Evolutionary conservation across 768 basidiomycete genomes (phyloP).

Genomic region (Boletus vinaceobasis): DNA sequence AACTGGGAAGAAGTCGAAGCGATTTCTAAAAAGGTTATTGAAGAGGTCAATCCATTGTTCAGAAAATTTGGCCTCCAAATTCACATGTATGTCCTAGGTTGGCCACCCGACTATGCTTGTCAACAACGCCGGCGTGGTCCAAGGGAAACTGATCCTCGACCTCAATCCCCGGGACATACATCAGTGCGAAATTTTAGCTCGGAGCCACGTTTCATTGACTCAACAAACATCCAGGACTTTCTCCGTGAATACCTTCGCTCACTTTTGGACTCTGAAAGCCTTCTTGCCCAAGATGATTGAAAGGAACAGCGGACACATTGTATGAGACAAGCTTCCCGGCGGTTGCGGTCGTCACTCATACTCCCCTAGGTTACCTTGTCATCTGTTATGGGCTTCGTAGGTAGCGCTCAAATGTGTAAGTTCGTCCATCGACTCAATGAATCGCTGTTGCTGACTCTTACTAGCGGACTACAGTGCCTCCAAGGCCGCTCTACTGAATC

Average conservation of each 20-base stretch:
- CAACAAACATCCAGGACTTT: conserved; percentile 61
- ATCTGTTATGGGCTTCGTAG: conserved; percentile 69
- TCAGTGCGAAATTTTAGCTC: conserved; percentile 71
- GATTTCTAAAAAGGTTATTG: conserved; percentile 65
- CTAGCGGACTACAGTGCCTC: conserved; percentile 88
- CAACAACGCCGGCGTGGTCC: conserved; percentile 94
- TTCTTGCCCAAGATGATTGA: conserved; percentile 89
- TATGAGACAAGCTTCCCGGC: conserved; percentile 34
- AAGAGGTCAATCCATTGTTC: conserved; percentile 55
- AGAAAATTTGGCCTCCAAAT: background rate
- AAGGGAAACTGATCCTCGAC: conserved; percentile 84
- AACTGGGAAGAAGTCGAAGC: conserved; percentile 81
- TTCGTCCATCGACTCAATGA: conserved; percentile 8
- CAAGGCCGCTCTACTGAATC: conserved; percentile 80
- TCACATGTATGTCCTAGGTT: conserved; percentile 44
- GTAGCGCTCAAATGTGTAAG: conserved; percentile 75
- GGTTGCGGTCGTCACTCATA: conserved; percentile 9
- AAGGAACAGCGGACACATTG: conserved; percentile 79
- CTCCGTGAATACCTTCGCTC: conserved; percentile 79
- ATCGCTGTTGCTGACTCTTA: conserved; percentile 7
- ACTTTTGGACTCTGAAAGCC: conserved; percentile 90
- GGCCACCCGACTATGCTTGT: conserved; percentile 87
- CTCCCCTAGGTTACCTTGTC: conserved; percentile 65
- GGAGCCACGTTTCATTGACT: background rate
- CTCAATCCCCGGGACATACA: conserved; percentile 71